Evolutionary conservation across 192 early-diverging fungal genomes (phyloP).

Genomic region (Powellomyces hirtus): DNA sequence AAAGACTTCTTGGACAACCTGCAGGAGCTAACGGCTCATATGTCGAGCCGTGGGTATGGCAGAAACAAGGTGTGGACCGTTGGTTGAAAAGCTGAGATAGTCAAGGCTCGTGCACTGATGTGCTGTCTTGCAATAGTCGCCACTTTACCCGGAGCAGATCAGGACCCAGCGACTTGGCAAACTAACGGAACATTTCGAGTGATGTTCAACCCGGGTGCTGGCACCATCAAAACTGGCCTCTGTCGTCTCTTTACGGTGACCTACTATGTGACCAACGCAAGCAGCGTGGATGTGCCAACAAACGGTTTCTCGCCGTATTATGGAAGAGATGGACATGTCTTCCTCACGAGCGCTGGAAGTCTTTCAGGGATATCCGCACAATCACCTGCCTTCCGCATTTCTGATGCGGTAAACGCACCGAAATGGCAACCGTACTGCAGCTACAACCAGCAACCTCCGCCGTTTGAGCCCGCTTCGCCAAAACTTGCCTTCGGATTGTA

Average conservation of each 20-base stretch:
- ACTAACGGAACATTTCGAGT: slow-evolving; percentile 17
- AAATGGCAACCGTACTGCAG: slow-evolving; percentile 21
- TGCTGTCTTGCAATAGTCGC: not conserved
- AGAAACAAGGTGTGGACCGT: not conserved
- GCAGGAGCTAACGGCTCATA: not conserved
- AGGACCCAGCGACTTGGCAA: slow-evolving; percentile 4
- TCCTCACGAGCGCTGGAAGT: not conserved
- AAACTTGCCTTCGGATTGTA: slow-evolving; percentile 17
- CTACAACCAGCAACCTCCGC: not conserved
- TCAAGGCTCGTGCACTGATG: not conserved
- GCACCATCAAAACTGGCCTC: not conserved
- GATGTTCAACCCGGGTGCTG: not conserved
- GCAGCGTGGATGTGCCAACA: not conserved
- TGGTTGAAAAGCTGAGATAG: not conserved
- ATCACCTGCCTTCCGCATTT: not conserved
- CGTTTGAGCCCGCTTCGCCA: not conserved
- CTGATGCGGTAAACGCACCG: not conserved
- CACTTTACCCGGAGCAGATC: not conserved
- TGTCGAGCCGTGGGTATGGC: slow-evolving; percentile 3
- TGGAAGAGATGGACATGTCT: slow-evolving; percentile 8
- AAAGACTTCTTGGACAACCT: not conserved
- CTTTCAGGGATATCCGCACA: not conserved
- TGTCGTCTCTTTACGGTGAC: slow-evolving; percentile 15
- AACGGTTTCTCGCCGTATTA: not conserved
- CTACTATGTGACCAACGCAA: slow-evolving; percentile 10